Evolutionary conservation across 2,329 filamentous ascomycete genomes (phyloP), one percentile per base, ranked within the genome.

Genomic region (Aspergillus texensis): DNA sequence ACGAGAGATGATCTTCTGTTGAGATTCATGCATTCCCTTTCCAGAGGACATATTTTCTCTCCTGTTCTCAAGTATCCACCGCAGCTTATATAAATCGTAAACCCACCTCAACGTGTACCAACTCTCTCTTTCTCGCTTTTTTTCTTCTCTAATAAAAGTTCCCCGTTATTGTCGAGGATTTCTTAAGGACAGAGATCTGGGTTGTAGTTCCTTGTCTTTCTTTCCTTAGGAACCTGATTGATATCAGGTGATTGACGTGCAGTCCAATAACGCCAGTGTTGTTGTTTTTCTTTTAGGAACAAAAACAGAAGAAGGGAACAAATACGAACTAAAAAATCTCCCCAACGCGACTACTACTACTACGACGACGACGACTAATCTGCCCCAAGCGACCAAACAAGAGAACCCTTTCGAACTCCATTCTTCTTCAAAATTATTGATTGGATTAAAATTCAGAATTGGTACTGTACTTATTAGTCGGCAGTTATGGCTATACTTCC

Each of bases 401-500:
- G 14, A 45, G n/a, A 45, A 45, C 41, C 12, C 26, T 19, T 14
- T 6, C n/a, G 30, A 46, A 12, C 9, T 32, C 11, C n/a, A 11
- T n/a, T 10, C 14, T 50, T 30, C 26, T 32, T 30, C 30, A 9
- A 21, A 19, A 12, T 52, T 36, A 16, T 52, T 32, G 6, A n/a
- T 52, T 52, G 10, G 11, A 34, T 12, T 34, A 11, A 34, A 34
- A 34, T 12, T 12, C 32, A 34, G 32, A 11, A 34, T 34, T 34
- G 3, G 6, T 52, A 32, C 28, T 52, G 45, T 26, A 48, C 19
- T 32, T n/a, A 6, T 24, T 54, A 39, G 52, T 55, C 8, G 28
- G 64, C 65, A 73, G 64, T 61, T 62, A 79, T 79, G 77, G 72
- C 75, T 21, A 62, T 66, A 57, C 36, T 77, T 60, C 70, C 73